A percentile compares a stretch with the other conserved stretches of the same genome.
Evolutionary conservation across 2,329 filamentous ascomycete species (phyloP).

Genomic region (Tolypocladium endophyticum): DNA sequence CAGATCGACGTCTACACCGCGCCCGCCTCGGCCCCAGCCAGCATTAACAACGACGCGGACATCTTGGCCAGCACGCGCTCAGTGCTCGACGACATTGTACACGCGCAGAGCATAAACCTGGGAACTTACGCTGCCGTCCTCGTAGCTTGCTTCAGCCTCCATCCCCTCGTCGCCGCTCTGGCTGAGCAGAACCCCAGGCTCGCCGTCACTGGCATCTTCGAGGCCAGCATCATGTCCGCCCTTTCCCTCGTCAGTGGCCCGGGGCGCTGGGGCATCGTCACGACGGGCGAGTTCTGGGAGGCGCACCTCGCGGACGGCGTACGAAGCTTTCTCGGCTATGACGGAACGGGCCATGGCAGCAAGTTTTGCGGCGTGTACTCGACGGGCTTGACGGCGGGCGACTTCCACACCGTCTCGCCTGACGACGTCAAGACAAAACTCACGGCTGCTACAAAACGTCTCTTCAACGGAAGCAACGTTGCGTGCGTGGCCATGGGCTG

Average conservation of each 20-base stretch:
- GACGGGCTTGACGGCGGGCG: conserved; percentile 68
- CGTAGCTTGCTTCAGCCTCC: conserved; percentile 80
- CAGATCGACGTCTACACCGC: conserved; percentile 57
- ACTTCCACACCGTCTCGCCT: conserved; percentile 62
- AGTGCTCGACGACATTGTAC: conserved; percentile 44
- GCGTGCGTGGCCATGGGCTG: conserved; percentile 74
- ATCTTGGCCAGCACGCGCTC: conserved; percentile 51
- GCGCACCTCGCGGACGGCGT: conserved; percentile 58
- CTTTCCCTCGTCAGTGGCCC: conserved; percentile 34
- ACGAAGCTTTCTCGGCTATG: conserved; percentile 46
- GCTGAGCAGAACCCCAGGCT: conserved; percentile 11
- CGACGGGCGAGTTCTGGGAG: conserved; percentile 79
- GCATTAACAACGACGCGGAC: conserved; percentile 69
- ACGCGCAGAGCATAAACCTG: conserved; percentile 22
- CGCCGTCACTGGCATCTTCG: conserved; percentile 62
- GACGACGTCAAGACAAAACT: conserved; percentile 57
- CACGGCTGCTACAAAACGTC: conserved; percentile 54
- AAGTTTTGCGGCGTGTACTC: conserved; percentile 73
- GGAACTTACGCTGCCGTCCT: conserved; percentile 62
- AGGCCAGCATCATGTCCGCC: conserved; percentile 62
- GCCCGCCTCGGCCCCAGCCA: conserved; percentile 50
- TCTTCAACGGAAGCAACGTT: conserved; percentile 49
- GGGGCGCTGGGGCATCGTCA: conserved; percentile 73
- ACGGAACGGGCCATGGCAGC: conserved; percentile 18
- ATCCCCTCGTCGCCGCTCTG: conserved; percentile 61